Base-by-base conservation (phyloP, 768 basidiomycete species). In the Tephrocybe sp. region DNA sequence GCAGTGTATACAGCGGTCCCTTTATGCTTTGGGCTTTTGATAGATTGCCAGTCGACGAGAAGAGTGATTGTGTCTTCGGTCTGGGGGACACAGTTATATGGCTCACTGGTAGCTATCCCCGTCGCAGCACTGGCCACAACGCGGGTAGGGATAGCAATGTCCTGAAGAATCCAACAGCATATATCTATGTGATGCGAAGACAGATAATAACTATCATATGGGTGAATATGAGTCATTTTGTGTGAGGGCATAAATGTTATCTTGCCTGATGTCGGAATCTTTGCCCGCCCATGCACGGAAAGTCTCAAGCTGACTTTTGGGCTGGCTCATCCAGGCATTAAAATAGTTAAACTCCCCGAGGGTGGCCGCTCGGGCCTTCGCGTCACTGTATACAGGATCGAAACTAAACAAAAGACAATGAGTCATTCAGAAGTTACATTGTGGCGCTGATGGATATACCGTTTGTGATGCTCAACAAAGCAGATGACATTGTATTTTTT, bases 291-390 rank as follows among this genome's bases (percentile, higher is more conserved):
- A 97, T 6, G 89, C 89, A 49, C 84, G 84, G 82, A 96, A 97
- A 0, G 94, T 96, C 68, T 93, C 90, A 22, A 97, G 78, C 68
- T 97, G 94, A 60, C 82, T 86, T 71, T 97, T 97, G 35, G 94
- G 94, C 67, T 96, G 94, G 62, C 89, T 92, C 94, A 97, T 97
- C 92, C 94, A 96, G 30, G 92, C 90, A 58, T 75, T 90, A 82
- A 93, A 96, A 70, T 92, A 96, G 71, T 94, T 96, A 73, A 94
- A 92, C 67, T 95, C 91, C 27, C 93, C 92, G 21, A 95, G 76
- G 6, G 79, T 69, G 22, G 76, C 79, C 24, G 87, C 87, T 44
- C 87, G 84, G 4, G 83, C 86, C 60, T 83, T 86, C 31, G 92
- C 94, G 64, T 97, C 93, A 60, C 87, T 88, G 73, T 97, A 96